Evolutionary conservation across 352 stramenopile genomes (phyloP).

Genomic region (Blastocystis sp.): DNA sequence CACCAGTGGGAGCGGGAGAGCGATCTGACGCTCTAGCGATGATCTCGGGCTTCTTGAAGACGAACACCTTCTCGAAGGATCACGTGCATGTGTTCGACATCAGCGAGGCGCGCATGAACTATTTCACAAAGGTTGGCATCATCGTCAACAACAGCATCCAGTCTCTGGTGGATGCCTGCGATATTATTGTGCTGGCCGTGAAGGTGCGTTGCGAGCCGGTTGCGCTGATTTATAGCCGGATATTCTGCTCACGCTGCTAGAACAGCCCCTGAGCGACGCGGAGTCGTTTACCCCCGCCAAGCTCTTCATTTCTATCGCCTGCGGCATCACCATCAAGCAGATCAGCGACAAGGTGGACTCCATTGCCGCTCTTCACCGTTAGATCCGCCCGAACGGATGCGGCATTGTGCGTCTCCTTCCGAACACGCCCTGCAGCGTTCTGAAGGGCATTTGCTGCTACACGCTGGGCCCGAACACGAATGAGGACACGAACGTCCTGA

Average conservation of each 20-base stretch:
- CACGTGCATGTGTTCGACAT: conserved; percentile 72
- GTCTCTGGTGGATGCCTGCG: conserved; percentile 59
- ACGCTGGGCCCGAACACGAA: conserved; percentile 76
- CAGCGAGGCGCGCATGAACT: conserved; percentile 72
- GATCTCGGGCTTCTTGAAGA: conserved; percentile 67
- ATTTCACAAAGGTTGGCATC: conserved; percentile 72
- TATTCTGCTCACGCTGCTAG: conserved; percentile 76
- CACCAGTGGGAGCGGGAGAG: conserved; percentile 71
- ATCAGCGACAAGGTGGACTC: conserved; percentile 41
- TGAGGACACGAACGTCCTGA: conserved; percentile 76
- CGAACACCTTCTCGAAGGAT: conserved; percentile 67
- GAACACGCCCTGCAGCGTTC: conserved; percentile 84
- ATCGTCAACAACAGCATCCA: conserved; percentile 68
- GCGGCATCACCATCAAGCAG: conserved; percentile 77
- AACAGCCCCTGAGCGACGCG: conserved; percentile 76
- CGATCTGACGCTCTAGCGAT: conserved; percentile 16
- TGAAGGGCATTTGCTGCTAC: conserved; percentile 78
- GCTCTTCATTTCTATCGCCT: conserved; percentile 81
- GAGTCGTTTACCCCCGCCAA: conserved; percentile 71
- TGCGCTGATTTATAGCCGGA: conserved; percentile 49
- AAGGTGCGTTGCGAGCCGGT: conserved; percentile 72
- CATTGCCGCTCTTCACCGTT: not conserved
- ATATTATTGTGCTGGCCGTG: conserved; percentile 80
- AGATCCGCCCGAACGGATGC: conserved; percentile 72
- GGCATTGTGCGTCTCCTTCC: conserved; percentile 83